phyloP scores from a whole-genome alignment of 1,139 yeast genomes.

The Hyphopichia khmerensis region DNA sequence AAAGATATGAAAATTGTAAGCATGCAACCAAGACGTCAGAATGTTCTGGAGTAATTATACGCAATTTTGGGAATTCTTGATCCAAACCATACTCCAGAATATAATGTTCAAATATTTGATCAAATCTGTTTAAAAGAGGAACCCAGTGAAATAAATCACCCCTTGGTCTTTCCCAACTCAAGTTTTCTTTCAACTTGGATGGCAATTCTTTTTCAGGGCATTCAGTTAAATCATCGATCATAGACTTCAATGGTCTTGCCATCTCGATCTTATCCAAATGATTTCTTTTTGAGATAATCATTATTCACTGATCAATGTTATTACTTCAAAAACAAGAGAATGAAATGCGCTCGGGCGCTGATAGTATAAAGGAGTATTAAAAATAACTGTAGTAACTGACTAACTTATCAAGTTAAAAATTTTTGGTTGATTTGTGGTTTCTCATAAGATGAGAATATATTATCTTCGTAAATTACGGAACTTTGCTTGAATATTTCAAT shows the following conservation, averaged over 20 bases:
- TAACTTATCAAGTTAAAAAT: background rate
- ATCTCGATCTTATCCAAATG: conserved; percentile 32
- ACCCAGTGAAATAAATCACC: conserved; percentile 82
- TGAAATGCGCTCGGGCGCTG: no score
- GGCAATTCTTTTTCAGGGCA: conserved; percentile 35
- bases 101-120: conserved; percentile 55
- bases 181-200: conserved; percentile 22
- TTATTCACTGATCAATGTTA: no score
- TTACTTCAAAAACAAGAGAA: no score
- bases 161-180: conserved; percentile 62
- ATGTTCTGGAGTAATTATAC: conserved; percentile 47
- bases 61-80: conserved; percentile 46
- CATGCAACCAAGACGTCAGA: conserved; percentile 48
- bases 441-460: background rate
- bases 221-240: conserved; percentile 35
- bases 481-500: no score
- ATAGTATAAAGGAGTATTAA: background rate
- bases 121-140: conserved; percentile 72
- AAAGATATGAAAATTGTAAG: conserved; percentile 58
- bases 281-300: conserved; percentile 35
- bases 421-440: background rate
- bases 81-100: conserved; percentile 56
- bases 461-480: no score
- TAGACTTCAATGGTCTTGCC: conserved; percentile 33
- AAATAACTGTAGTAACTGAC: no score